Evolutionary conservation across 2,329 filamentous ascomycete genomes (phyloP).

Genomic region (Stachybotrys chartarum): DNA sequence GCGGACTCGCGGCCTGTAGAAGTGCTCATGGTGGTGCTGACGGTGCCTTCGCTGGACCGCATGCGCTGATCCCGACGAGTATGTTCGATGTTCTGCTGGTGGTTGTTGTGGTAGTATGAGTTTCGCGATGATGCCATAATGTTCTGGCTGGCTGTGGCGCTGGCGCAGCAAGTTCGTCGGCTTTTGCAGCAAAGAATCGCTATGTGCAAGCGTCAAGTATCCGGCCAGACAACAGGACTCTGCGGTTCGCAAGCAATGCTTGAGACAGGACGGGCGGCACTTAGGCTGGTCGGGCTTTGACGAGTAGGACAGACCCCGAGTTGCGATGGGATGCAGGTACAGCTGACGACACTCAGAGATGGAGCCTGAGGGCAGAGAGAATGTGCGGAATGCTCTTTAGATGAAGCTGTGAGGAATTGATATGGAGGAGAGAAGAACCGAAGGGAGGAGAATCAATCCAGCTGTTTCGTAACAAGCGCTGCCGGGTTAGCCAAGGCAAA

Average conservation of each 20-base stretch:
- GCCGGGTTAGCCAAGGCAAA: not conserved
- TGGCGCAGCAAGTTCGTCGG: no score
- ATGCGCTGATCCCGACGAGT: constrained; percentile 43
- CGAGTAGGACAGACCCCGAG: no score
- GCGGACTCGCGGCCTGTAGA: constrained; percentile 71
- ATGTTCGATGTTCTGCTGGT: constrained; percentile 27
- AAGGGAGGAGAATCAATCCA: not conserved
- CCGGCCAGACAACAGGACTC: no score
- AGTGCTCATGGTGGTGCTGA: constrained; percentile 75
- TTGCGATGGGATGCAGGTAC: not conserved
- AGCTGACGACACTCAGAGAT: not conserved
- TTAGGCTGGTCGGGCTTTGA: no score
- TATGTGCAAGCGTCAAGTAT: no score
- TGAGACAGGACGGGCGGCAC: no score
- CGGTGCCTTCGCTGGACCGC: constrained; percentile 80
- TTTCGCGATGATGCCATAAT: constrained; percentile 29
- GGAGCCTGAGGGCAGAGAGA: not conserved
- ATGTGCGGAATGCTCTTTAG: not conserved
- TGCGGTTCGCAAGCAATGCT: no score
- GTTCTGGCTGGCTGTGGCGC: no score
- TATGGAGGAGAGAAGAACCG: not conserved
- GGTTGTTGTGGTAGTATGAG: constrained; percentile 43
- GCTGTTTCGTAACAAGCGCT: not conserved
- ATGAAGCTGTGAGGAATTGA: not conserved
- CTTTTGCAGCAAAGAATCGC: no score